Conservation (phyloP, 1,284 basidiomycete genomes). For the Ceratobasidium sp. region DNA sequence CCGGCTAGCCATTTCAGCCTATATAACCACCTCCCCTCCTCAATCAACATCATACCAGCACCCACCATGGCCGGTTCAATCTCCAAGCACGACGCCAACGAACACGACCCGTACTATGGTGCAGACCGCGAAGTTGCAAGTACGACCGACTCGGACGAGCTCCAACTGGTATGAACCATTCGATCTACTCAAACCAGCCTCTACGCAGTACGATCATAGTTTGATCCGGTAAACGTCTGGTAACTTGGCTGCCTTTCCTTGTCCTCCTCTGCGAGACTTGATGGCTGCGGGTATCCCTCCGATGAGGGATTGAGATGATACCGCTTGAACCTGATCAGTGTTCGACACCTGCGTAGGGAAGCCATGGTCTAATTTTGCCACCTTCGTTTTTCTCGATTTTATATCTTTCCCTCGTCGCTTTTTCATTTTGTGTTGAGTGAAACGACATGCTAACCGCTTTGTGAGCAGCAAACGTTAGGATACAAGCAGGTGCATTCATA, state of each 20-base stretch:
- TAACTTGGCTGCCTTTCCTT: slow-evolving; percentile 71
- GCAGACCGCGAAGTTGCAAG: slow-evolving; percentile 18
- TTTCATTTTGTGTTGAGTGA: background rate
- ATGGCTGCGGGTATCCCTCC: slow-evolving; percentile 87
- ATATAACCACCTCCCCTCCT: slow-evolving; percentile 3
- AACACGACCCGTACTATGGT: background rate
- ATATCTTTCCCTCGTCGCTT: slow-evolving; percentile 25
- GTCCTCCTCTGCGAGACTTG: slow-evolving; percentile 52
- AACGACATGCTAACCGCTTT: background rate
- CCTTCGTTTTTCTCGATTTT: slow-evolving; percentile 52
- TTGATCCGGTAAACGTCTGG: slow-evolving; percentile 61
- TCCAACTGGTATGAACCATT: slow-evolving; percentile 71
- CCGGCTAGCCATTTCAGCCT: background rate
- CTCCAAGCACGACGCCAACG: slow-evolving; percentile 10
- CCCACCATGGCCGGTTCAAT: slow-evolving; percentile 38
- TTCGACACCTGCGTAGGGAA: slow-evolving; percentile 94
- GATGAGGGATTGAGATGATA: slow-evolving; percentile 86
- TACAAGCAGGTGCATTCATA: slow-evolving; percentile 76
- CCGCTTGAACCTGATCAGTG: slow-evolving; percentile 96
- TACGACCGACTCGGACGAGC: slow-evolving; percentile 66
- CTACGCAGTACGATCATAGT: slow-evolving; percentile 56
- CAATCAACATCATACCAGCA: too few species aligned
- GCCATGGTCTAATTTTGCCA: slow-evolving; percentile 71
- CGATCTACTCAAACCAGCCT: slow-evolving; percentile 49
- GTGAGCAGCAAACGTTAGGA: slow-evolving; percentile 74